Base-by-base conservation (phyloP, 202 grass and related monocot genomes). In the Saccharum hybrid region DNA sequence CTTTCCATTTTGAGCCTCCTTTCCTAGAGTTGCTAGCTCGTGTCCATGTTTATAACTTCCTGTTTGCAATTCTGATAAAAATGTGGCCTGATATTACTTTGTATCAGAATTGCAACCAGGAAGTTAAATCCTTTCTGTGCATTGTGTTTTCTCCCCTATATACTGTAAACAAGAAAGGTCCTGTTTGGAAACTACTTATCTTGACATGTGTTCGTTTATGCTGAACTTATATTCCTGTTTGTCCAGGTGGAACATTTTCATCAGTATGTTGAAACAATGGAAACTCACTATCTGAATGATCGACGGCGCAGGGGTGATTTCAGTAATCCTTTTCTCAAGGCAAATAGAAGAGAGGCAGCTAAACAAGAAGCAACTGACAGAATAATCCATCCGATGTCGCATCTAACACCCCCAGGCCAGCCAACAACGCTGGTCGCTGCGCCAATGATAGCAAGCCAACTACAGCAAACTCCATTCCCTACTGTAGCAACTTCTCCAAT, bases 201-300 rank as follows among this genome's bases (percentile, higher is more conserved):
- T 84, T 67, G 70, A 57, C 48, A 81, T 34, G 11, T 83, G 69
- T 26, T n/a, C 41, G 14, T 71, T 52, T 38, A 72, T 65, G 69
- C 45, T 71, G 37, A 75, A 42, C 75, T 74, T 88, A 86, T 84
- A 45, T 59, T 76, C 87, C 76, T 86, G 39, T 72, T 83, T 78
- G 56, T 75, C 52, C 78, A 95, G 96, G 85, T 92, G 68, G 96
- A 95, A 85, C 88, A 85, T 85, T 84, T 92, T 86, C 92, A 94
- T 78, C 92, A 95, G 43, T 76, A 83, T 86, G 86, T 90, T 76
- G 92, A 95, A 83, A 88, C 81, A 62, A 72, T 86, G 86, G 90
- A 91, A 80, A 84, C 33, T 48, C 72, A 81, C 37, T 88, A 95
- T 90, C 66, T 93, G 18, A 82, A 86, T 75, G 74, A 79, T 72